Conservation (phyloP, 306 rosid genomes). For the Aeschynomene evenia region DNA sequence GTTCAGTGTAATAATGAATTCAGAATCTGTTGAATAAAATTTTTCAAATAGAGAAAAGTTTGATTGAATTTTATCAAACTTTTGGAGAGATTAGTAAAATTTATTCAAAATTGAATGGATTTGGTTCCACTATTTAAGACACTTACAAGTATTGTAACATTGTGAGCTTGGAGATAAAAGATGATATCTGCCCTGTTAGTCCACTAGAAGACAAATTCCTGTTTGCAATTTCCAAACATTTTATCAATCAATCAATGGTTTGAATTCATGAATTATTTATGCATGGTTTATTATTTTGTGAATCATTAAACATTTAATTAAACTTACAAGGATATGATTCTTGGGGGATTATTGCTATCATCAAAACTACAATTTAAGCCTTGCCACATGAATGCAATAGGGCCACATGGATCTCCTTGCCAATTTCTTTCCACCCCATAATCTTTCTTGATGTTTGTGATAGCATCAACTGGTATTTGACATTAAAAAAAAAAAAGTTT, state of each 20-base stretch:
- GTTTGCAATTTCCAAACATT: constrained; percentile 21
- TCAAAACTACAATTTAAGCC: constrained; percentile 48
- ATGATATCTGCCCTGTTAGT: constrained; percentile 41
- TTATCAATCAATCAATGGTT: not conserved
- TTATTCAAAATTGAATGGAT: not conserved
- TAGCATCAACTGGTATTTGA: constrained; percentile 41
- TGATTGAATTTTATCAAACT: no score
- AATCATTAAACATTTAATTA: no score
- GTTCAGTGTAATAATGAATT: no score
- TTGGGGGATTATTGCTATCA: constrained; percentile 22
- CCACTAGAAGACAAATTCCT: constrained; percentile 54
- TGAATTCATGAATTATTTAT: not conserved
- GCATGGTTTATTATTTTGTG: not conserved
- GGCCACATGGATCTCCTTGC: constrained; percentile 69
- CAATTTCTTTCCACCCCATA: constrained; percentile 49
- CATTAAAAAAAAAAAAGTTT: not conserved
- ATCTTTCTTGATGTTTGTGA: constrained; percentile 47
- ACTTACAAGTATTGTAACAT: constrained; percentile 53
- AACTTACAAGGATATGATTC: constrained; percentile 60
- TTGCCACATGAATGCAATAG: constrained; percentile 44
- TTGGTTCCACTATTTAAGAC: not conserved
- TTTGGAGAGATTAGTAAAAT: no score
- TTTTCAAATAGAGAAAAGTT: no score
- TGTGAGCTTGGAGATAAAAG: constrained; percentile 39
- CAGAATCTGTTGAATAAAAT: no score